These are phyloP conservation scores for Alternaria novae-zelandiae DNA, from an alignment of 2,329 filamentous ascomycete species.

Conservation along the genomic window DNA sequence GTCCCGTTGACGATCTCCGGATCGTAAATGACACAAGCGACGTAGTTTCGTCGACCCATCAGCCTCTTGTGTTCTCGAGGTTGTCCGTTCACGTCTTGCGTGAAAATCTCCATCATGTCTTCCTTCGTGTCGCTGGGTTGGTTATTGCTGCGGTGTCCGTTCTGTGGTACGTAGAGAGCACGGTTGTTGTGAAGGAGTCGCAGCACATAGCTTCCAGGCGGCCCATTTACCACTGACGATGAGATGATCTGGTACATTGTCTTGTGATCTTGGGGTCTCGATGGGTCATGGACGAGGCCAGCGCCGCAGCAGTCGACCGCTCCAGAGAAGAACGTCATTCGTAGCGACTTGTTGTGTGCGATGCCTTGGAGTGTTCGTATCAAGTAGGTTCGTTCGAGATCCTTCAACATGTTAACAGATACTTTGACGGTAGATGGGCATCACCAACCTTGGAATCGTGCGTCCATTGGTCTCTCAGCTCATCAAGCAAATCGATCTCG, in stretches of 20 bases:
- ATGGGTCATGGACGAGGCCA: slow-evolving; percentile 91
- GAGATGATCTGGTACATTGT: slow-evolving; percentile 99
- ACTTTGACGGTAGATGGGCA: background rate
- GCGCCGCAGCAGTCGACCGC: slow-evolving; percentile 91
- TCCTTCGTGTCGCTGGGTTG: slow-evolving; percentile 91
- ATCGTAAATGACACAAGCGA: slow-evolving; percentile 92
- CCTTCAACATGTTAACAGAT: slow-evolving; percentile 54
- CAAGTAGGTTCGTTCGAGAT: slow-evolving; percentile 93
- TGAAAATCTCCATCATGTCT: slow-evolving; percentile 99
- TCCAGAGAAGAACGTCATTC: slow-evolving; percentile 96
- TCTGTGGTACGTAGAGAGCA: slow-evolving; percentile 86
- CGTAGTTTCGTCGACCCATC: slow-evolving; percentile 92
- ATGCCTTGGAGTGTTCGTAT: slow-evolving; percentile 96
- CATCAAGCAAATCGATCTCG: slow-evolving; percentile 92
- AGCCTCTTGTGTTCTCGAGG: slow-evolving; percentile 85
- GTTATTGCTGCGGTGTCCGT: slow-evolving; percentile 75
- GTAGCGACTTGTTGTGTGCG: slow-evolving; percentile 89
- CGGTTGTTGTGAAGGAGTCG: slow-evolving; percentile 97
- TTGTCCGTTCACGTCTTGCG: slow-evolving; percentile 85
- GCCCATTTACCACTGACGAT: slow-evolving; percentile 88
- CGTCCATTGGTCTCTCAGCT: slow-evolving; percentile 96
- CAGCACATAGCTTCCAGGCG: slow-evolving; percentile 82
- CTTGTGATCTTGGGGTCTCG: slow-evolving; percentile 91
- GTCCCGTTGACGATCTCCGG: slow-evolving; percentile 72
- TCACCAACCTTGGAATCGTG: slow-evolving; percentile 83